Evolutionary conservation across 176 grass and related monocot genomes (phyloP).

Genomic region (Thalia dealbata): DNA sequence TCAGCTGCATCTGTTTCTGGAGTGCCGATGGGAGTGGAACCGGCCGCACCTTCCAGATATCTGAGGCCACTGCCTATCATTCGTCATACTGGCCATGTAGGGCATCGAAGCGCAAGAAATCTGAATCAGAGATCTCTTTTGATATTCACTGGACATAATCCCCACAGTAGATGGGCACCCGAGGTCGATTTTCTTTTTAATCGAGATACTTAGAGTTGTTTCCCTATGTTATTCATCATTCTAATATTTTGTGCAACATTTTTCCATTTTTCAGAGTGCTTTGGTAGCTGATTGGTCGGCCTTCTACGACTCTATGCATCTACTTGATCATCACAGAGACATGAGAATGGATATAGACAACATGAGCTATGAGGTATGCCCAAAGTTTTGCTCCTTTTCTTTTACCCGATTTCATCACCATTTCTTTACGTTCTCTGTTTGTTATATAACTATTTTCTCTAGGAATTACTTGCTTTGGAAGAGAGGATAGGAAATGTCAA

Average conservation of each 20-base stretch:
- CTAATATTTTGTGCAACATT: background rate
- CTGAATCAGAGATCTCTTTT: slow-evolving; percentile 29
- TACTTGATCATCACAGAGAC: slow-evolving; percentile 60
- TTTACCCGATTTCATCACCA: background rate
- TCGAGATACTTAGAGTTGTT: background rate
- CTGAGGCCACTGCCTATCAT: slow-evolving; percentile 24
- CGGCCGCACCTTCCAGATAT: slow-evolving; percentile 38
- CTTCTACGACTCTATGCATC: slow-evolving; percentile 25
- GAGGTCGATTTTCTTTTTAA: background rate
- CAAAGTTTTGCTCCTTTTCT: background rate
- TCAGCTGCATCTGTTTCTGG: background rate
- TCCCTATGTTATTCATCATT: background rate
- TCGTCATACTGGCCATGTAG: slow-evolving; percentile 29
- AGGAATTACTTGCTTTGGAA: slow-evolving; percentile 85
- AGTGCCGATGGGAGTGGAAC: slow-evolving; percentile 3
- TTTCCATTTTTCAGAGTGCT: slow-evolving; percentile 40
- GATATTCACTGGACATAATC: slow-evolving; percentile 11
- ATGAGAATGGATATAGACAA: slow-evolving; percentile 79
- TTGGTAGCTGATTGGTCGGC: slow-evolving; percentile 24
- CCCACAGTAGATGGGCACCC: slow-evolving; percentile 26
- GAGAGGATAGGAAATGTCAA: slow-evolving; percentile 74
- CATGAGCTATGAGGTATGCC: slow-evolving; percentile 76
- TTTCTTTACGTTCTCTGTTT: background rate
- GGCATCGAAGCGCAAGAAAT: slow-evolving; percentile 36
- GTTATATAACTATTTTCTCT: background rate